phyloP scores from a whole-genome alignment of 1,284 basidiomycete genomes.

The Wolfiporia cocos region DNA sequence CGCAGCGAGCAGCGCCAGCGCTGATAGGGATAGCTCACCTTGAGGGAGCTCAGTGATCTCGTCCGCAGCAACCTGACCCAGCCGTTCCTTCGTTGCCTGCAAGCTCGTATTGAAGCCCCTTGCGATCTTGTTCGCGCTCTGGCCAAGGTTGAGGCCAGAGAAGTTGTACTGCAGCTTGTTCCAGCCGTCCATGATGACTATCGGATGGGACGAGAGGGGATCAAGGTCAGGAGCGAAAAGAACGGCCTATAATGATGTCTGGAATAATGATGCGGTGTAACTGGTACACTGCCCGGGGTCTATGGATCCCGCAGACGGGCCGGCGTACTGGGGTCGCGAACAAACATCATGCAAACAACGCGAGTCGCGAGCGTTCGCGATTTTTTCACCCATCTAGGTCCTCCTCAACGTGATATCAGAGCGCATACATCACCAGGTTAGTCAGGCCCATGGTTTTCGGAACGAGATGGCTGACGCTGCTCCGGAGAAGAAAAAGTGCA shows the following conservation, averaged over 20 bases:
- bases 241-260: too few species aligned
- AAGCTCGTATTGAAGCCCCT: conserved; percentile 85
- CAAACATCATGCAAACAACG: conserved; percentile 26
- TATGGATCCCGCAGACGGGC: too few species aligned
- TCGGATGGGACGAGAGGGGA: conserved; percentile 2
- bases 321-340: too few species aligned
- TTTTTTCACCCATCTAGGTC: background rate
- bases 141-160: conserved; percentile 56
- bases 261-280: too few species aligned
- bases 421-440: background rate
- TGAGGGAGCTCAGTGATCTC: conserved; percentile 96
- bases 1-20: background rate
- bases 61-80: conserved; percentile 84
- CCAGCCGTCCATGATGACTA: conserved; percentile 68
- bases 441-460: background rate
- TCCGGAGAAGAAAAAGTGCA: too few species aligned
- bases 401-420: background rate
- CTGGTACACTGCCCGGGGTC: too few species aligned
- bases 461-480: background rate
- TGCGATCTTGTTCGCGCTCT: conserved; percentile 66
- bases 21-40: conserved; percentile 34
- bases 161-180: conserved; percentile 57
- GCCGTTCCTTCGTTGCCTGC: conserved; percentile 86
- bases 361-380: conserved; percentile 4
- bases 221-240: too few species aligned